phyloP scores from a whole-genome alignment of 306 rosid species.

The Dalbergia cochinchinensis region DNA sequence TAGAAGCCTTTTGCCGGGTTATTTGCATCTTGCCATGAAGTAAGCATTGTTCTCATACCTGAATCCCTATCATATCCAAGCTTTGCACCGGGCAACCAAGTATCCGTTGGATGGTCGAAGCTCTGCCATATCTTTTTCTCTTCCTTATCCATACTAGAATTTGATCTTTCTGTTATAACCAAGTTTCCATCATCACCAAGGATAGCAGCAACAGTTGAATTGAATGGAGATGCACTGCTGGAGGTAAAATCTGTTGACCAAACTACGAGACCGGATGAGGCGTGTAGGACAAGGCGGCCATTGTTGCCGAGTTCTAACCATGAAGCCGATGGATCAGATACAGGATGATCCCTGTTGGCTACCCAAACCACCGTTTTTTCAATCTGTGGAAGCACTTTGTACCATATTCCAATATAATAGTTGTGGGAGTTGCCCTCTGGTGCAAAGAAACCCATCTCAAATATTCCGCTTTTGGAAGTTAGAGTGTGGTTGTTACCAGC shows the following conservation, averaged over 20 bases:
- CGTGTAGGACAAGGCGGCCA: constrained; percentile 37
- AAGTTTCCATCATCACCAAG: constrained; percentile 51
- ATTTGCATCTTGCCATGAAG: constrained; percentile 39
- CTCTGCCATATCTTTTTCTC: constrained; percentile 49
- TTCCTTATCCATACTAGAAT: not conserved
- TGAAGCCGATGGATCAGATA: constrained; percentile 49
- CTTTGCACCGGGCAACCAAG: constrained; percentile 53
- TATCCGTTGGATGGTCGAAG: constrained; percentile 57
- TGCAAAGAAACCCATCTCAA: constrained; percentile 49
- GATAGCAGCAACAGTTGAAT: constrained; percentile 16
- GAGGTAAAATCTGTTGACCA: constrained; percentile 45
- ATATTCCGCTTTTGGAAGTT: constrained; percentile 26
- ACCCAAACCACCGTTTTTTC: constrained; percentile 54
- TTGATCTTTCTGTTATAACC: constrained; percentile 28
- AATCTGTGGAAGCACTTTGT: constrained; percentile 6
- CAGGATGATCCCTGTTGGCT: constrained; percentile 51
- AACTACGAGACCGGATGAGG: not conserved
- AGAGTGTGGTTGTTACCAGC: constrained; percentile 34
- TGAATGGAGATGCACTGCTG: not conserved
- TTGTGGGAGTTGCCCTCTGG: constrained; percentile 27
- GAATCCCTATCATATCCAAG: constrained; percentile 40
- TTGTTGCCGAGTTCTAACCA: constrained; percentile 8
- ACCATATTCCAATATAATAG: constrained; percentile 57
- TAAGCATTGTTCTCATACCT: constrained; percentile 15
- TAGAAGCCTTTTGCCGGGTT: constrained; percentile 48